Evolutionary conservation across 495 filamentous ascomycete species (phyloP).

Genomic region (Delitschia confertaspora): DNA sequence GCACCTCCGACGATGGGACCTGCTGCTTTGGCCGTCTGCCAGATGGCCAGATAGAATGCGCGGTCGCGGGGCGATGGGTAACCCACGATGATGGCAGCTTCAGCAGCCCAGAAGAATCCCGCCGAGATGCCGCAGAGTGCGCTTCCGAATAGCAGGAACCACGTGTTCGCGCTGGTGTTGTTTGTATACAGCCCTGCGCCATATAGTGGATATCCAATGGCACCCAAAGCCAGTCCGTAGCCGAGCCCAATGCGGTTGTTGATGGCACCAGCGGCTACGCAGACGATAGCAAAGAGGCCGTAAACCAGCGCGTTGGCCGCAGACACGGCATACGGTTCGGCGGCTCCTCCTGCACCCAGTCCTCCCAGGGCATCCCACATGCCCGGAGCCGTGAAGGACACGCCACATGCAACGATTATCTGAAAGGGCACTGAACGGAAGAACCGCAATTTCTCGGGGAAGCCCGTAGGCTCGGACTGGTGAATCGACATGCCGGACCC

Average conservation of each 20-base stretch:
- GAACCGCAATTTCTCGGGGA: too few relatives aligned
- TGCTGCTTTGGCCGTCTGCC: conserved; percentile 8
- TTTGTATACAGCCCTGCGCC: conserved; percentile 6
- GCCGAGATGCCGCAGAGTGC: conserved; percentile 6
- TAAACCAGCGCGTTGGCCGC: conserved; percentile 33
- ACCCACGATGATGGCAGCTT: conserved; percentile 7
- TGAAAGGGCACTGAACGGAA: conserved; percentile 33
- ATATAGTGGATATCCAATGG: conserved; percentile 4
- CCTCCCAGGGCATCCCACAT: conserved; percentile 35
- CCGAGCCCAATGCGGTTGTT: conserved; percentile 33
- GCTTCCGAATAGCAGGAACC: conserved; percentile 8
- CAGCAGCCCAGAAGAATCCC: conserved; percentile 8
- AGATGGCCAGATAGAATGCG: conserved; percentile 5
- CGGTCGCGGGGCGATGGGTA: conserved; percentile 6
- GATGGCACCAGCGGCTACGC: conserved; percentile 31
- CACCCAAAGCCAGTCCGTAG: conserved; percentile 28
- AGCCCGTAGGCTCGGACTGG: too few relatives aligned
- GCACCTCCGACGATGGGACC: conserved; percentile 6
- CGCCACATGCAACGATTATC: conserved; percentile 30
- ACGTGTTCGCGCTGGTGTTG: conserved; percentile 4
- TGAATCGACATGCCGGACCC: too few relatives aligned
- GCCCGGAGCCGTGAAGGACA: conserved; percentile 15
- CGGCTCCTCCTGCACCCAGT: conserved; percentile 15
- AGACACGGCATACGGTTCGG: conserved; percentile 31
- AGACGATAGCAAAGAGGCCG: conserved; percentile 32